Percentiles rank a stretch among this genome's conserved stretches.
Evolutionary conservation across 768 basidiomycete genomes (phyloP).

Genomic region (Suillus americanus): DNA sequence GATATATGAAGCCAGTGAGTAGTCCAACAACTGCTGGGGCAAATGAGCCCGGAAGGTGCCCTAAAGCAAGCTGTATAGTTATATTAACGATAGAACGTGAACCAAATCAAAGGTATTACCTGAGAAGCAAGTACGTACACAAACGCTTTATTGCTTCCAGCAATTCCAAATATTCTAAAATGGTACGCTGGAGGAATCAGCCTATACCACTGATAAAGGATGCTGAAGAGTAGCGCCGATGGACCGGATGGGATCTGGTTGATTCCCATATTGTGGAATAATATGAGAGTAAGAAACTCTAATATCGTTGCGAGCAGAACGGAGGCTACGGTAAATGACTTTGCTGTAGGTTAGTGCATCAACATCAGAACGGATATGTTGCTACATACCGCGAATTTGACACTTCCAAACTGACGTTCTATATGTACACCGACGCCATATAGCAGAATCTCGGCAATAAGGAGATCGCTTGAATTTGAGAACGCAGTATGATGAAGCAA

Average conservation of each 20-base stretch:
- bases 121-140: conserved; percentile 71
- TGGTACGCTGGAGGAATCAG: conserved; percentile 76
- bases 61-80: conserved; percentile 59
- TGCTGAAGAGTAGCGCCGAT: conserved; percentile 71
- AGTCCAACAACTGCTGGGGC: conserved; percentile 65
- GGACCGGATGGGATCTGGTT: conserved; percentile 79
- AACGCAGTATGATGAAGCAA: conserved; percentile 72
- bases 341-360: conserved; percentile 10
- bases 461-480: conserved; percentile 82
- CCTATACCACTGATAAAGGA: conserved; percentile 80
- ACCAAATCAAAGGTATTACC: conserved; percentile 37
- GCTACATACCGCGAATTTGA: conserved; percentile 78
- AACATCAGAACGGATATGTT: background rate
- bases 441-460: conserved; percentile 71
- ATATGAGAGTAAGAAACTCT: conserved; percentile 63
- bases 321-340: conserved; percentile 82
- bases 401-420: conserved; percentile 83
- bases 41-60: conserved; percentile 64
- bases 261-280: conserved; percentile 65
- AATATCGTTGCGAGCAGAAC: conserved; percentile 63
- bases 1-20: conserved; percentile 73
- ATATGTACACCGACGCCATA: conserved; percentile 70
- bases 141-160: conserved; percentile 76
- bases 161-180: conserved; percentile 72
- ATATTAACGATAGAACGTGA: conserved; percentile 11